phyloP scores from a whole-genome alignment of 2,329 filamentous ascomycete species.

The Trichophyton equinum region DNA sequence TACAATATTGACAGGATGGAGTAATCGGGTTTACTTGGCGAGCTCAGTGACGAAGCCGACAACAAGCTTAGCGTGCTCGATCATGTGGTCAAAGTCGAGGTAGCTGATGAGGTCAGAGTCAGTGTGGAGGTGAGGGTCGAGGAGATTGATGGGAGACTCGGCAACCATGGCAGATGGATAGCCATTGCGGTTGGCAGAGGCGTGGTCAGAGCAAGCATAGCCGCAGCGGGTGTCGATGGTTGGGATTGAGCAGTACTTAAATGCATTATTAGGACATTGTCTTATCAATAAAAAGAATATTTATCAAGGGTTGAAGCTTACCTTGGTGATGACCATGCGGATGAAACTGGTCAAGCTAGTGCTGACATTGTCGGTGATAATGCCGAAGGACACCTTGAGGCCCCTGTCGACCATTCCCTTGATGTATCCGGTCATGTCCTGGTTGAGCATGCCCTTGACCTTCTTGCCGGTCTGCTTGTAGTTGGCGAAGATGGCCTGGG shows the following conservation, averaged over 20 bases:
- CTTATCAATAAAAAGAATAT: too few species aligned
- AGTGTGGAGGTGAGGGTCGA: constrained; percentile 60
- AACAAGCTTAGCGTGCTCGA: constrained; percentile 77
- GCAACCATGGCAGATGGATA: constrained; percentile 55
- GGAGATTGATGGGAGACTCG: constrained; percentile 48
- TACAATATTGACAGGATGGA: not conserved
- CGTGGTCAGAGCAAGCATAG: constrained; percentile 64
- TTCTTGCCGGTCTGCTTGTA: constrained; percentile 63
- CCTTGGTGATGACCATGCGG: constrained; percentile 68
- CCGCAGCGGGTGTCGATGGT: constrained; percentile 81
- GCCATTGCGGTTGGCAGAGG: constrained; percentile 54
- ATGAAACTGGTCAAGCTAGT: constrained; percentile 73
- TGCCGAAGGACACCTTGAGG: constrained; percentile 71
- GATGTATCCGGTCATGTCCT: constrained; percentile 95
- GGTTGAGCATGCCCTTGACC: constrained; percentile 93
- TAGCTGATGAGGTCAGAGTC: constrained; percentile 59
- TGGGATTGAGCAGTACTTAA: constrained; percentile 72
- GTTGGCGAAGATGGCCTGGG: constrained; percentile 72
- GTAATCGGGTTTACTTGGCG: constrained; percentile 28
- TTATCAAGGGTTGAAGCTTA: constrained; percentile 21
- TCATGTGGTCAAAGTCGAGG: constrained; percentile 77
- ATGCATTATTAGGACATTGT: not conserved
- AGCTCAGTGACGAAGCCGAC: constrained; percentile 74
- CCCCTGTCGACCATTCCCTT: constrained; percentile 51
- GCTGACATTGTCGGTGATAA: constrained; percentile 88